Conservation (phyloP, 2,329 filamentous ascomycete genomes). For the Ophidiomyces ophidiicola region DNA sequence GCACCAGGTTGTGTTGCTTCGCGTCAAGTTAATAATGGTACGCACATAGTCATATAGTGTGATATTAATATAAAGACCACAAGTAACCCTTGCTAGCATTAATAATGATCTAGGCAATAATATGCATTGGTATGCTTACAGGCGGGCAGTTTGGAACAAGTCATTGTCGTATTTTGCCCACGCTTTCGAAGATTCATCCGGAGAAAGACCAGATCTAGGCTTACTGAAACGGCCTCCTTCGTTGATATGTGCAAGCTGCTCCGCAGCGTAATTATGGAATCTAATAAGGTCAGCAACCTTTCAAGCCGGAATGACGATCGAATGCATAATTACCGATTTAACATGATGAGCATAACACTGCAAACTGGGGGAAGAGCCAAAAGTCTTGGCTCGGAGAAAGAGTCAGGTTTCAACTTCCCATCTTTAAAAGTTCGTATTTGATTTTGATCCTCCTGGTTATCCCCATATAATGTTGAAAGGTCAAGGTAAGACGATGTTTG, state of each 20-base stretch:
- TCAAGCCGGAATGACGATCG: constrained; percentile 36
- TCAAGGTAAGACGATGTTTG: constrained; percentile 39
- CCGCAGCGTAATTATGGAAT: constrained; percentile 32
- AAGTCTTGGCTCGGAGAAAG: constrained; percentile 26
- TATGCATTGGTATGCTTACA: constrained; percentile 14
- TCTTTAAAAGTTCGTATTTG: constrained; percentile 27
- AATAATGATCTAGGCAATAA: background rate
- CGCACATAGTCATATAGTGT: constrained; percentile 27
- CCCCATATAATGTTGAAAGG: constrained; percentile 36
- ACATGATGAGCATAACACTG: constrained; percentile 26
- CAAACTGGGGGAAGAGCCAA: constrained; percentile 27
- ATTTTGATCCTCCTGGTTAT: constrained; percentile 24
- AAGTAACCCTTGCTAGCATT: constrained; percentile 18
- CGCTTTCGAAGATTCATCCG: constrained; percentile 23
- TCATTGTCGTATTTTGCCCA: constrained; percentile 28
- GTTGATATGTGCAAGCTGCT: constrained; percentile 32
- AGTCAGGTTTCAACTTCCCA: constrained; percentile 31
- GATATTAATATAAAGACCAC: constrained; percentile 27
- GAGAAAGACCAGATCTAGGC: constrained; percentile 12
- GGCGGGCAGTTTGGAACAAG: constrained; percentile 26
- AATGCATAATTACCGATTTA: constrained; percentile 50
- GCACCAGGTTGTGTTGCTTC: constrained; percentile 34
- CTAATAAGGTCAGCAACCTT: constrained; percentile 4
- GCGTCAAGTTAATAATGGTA: constrained; percentile 26
- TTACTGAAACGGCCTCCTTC: constrained; percentile 29